Evolutionary conservation across 208 protist genomes (phyloP).

Genomic region (Leishmania martiniquensis): DNA sequence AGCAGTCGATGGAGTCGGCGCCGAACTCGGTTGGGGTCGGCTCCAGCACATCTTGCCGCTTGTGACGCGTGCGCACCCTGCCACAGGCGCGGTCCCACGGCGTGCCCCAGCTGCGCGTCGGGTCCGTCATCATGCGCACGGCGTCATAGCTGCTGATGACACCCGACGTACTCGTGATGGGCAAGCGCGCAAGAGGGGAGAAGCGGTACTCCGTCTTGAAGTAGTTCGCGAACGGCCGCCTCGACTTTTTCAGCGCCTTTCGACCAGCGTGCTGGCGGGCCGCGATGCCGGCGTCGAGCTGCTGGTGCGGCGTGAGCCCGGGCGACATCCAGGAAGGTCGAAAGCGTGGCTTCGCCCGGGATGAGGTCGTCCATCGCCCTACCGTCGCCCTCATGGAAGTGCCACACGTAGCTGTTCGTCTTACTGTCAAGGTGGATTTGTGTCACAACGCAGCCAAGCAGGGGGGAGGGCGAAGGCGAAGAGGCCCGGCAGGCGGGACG

Average conservation of each 20-base stretch:
- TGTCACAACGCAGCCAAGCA: background rate
- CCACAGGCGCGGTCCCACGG: conserved; percentile 59
- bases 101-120: conserved; percentile 45
- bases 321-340: conserved; percentile 60
- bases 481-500: no score
- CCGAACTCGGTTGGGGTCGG: conserved; percentile 52
- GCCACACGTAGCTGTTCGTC: background rate
- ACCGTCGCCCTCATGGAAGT: conserved; percentile 27
- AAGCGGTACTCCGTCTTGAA: conserved; percentile 69
- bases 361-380: conserved; percentile 16
- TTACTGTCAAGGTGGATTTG: background rate
- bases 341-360: conserved; percentile 29
- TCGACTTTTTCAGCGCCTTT: conserved; percentile 74
- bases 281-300: conserved; percentile 79
- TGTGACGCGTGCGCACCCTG: conserved; percentile 36
- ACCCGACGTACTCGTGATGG: conserved; percentile 30
- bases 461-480: background rate
- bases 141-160: conserved; percentile 47
- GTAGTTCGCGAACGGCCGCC: conserved; percentile 78
- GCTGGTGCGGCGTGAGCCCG: conserved; percentile 68
- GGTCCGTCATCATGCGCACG: conserved; percentile 69
- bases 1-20: conserved; percentile 60
- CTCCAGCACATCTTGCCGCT: conserved; percentile 80
- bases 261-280: conserved; percentile 69
- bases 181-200: conserved; percentile 38